phyloP scores from a whole-genome alignment of 2,329 filamentous ascomycete species.

The Xylaria sp. region DNA sequence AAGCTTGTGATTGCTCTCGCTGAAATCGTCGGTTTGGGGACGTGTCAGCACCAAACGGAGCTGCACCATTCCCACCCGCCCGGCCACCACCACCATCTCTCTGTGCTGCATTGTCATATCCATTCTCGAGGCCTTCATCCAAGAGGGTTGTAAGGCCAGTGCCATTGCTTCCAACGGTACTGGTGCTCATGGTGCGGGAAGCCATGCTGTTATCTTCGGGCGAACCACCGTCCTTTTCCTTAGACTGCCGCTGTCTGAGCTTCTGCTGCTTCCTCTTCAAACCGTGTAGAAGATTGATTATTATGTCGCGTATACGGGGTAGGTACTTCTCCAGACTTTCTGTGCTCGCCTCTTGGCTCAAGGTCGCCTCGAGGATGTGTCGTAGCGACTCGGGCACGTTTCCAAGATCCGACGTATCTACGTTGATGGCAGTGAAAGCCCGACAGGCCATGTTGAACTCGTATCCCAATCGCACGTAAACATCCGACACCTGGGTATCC shows the following conservation, averaged over 20 bases:
- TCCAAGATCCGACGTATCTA: slow-evolving; percentile 92
- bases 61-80: slow-evolving; percentile 32
- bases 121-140: slow-evolving; percentile 68
- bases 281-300: slow-evolving; percentile 95
- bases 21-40: slow-evolving; percentile 62
- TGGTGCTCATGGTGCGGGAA: slow-evolving; percentile 66
- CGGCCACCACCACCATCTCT: slow-evolving; percentile 47
- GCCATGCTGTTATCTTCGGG: slow-evolving; percentile 53
- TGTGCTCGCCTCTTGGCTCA: slow-evolving; percentile 95
- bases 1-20: slow-evolving; percentile 63
- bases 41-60: slow-evolving; percentile 46
- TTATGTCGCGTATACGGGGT: slow-evolving; percentile 95
- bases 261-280: slow-evolving; percentile 97
- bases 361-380: slow-evolving; percentile 90
- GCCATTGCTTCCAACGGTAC: slow-evolving; percentile 66
- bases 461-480: slow-evolving; percentile 96
- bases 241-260: slow-evolving; percentile 71
- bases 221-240: slow-evolving; percentile 62
- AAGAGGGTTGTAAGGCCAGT: slow-evolving; percentile 68
- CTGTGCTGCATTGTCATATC: slow-evolving; percentile 57
- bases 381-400: slow-evolving; percentile 93
- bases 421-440: slow-evolving; percentile 95
- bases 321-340: slow-evolving; percentile 94
- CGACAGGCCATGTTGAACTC: slow-evolving; percentile 99
- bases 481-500: slow-evolving; percentile 95